Base-by-base conservation (phyloP, 2,329 filamentous ascomycete genomes). In the Emergomyces pasteurianus region DNA sequence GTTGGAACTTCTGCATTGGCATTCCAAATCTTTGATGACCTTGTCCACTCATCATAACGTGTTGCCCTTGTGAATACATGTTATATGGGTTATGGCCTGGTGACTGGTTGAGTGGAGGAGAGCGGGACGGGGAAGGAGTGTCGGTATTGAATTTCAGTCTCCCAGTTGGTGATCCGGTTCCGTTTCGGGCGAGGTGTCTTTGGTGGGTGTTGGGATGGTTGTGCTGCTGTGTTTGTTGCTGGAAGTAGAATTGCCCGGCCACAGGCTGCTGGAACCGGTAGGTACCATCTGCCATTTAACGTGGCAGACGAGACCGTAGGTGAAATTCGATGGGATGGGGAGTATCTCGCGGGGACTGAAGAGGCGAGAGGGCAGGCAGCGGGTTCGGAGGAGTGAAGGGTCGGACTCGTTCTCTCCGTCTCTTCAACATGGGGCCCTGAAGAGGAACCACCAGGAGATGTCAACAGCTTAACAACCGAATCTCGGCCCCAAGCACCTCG, bases 241-340 rank as follows among this genome's bases (percentile, higher is more conserved):
- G 72, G 65, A 77, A 78, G 69, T 74, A 78, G 67, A 77, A 79
- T 68, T 76, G 77, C 73, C 77, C 77, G 75, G 76, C 75, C 73
- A 76, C 77, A 78, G 77, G 76, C 76, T 79, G 77, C 73, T 79
- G 77, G 77, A 78, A 79, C 74, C 78, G 77, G 75, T 78, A 79
- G 73, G 76, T 75, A 79, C 77, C 78, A 79, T 80, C 78, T 78
- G 78, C 78, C 78, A 80, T 80, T 75, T 79, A 79, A 75, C 75
- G 75, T 72, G 75, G 75, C 74, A 77, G 73, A 75, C 67, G 73
- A 74, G 71, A 76, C 74, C 73, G 71, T 68, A 69, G 65, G 65
- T 71, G 71, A 66, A 68, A 70, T 69, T 66, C 66, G 66, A 71
- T 69, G 61, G 62, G 65, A 63, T 63, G 60, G 57, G 67, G 65